phyloP scores from a whole-genome alignment of 2,329 filamentous ascomycete species.

The Parastagonospora avenae region DNA sequence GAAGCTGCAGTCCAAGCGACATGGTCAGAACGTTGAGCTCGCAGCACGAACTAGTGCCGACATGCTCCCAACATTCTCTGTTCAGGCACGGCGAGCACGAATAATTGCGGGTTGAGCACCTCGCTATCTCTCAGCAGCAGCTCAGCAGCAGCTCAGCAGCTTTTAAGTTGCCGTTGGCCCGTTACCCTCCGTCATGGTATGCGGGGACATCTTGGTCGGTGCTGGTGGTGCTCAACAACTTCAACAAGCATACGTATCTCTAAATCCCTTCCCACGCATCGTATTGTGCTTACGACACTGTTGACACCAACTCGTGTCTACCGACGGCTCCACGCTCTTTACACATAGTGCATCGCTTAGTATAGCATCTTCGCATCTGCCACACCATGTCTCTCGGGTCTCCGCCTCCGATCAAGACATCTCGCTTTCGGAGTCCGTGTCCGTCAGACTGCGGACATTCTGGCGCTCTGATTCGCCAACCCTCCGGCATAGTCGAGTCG shows the following conservation, averaged over 20 bases:
- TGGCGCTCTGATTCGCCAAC: background rate
- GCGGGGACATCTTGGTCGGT: background rate
- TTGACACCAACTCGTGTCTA: background rate
- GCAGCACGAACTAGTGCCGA: slow-evolving; percentile 3
- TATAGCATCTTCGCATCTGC: background rate
- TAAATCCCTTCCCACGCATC: background rate
- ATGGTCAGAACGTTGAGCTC: slow-evolving; percentile 8
- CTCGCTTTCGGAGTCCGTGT: slow-evolving; percentile 26
- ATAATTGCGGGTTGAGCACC: slow-evolving; percentile 16
- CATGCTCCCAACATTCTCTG: slow-evolving; percentile 10
- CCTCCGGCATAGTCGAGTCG: background rate
- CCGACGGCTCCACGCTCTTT: background rate
- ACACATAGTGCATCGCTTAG: slow-evolving; percentile 2
- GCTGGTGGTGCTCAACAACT: slow-evolving; percentile 4
- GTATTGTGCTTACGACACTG: background rate
- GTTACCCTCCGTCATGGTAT: slow-evolving; percentile 13
- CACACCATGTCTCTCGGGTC: slow-evolving; percentile 20
- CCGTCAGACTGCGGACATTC: background rate
- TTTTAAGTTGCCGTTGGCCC: slow-evolving; percentile 17
- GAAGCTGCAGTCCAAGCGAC: background rate
- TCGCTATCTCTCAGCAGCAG: slow-evolving; percentile 28
- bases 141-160: slow-evolving; percentile 22
- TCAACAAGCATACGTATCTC: background rate
- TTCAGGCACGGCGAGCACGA: slow-evolving; percentile 9
- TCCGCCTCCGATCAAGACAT: slow-evolving; percentile 22